Evolutionary conservation across 176 grass and related monocot genomes (phyloP).

Genomic region (Paspalum vaginatum): DNA sequence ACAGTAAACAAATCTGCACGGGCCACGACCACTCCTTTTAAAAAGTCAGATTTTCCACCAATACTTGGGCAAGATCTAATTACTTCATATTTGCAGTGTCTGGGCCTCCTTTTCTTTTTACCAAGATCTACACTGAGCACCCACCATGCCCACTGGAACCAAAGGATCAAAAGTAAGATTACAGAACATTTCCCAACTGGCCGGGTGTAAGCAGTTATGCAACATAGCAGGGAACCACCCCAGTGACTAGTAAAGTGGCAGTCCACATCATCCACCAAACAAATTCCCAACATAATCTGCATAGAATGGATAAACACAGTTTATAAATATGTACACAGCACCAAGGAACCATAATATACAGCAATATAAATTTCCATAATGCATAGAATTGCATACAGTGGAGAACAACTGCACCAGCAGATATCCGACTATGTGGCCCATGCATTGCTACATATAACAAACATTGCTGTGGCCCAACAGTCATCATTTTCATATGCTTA

Average conservation of each 20-base stretch:
- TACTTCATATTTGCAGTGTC: constrained; percentile 48
- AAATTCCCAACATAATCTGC: constrained; percentile 44
- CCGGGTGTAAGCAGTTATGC: constrained; percentile 39
- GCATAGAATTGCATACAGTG: constrained; percentile 7
- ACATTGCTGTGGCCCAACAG: not conserved
- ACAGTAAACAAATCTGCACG: constrained; percentile 20
- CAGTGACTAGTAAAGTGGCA: constrained; percentile 19
- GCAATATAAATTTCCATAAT: constrained; percentile 8
- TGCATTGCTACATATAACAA: not conserved
- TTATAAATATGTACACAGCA: not conserved
- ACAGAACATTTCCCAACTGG: constrained; percentile 46
- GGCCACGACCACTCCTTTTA: constrained; percentile 23
- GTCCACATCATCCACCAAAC: constrained; percentile 39
- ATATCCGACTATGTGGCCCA: not conserved
- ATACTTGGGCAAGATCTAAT: constrained; percentile 39
- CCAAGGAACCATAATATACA: not conserved
- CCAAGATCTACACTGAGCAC: constrained; percentile 40
- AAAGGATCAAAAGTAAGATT: constrained; percentile 36
- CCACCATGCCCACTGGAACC: constrained; percentile 33
- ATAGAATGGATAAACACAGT: constrained; percentile 19
- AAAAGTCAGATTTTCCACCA: constrained; percentile 42
- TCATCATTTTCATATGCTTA: not conserved
- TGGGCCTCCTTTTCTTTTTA: constrained; percentile 42
- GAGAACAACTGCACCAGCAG: not conserved
- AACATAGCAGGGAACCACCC: constrained; percentile 19